These are phyloP conservation scores for Urochloa ruziziensis DNA, from an alignment of 176 grass and related monocot genomes.

Conservation along the genomic window DNA sequence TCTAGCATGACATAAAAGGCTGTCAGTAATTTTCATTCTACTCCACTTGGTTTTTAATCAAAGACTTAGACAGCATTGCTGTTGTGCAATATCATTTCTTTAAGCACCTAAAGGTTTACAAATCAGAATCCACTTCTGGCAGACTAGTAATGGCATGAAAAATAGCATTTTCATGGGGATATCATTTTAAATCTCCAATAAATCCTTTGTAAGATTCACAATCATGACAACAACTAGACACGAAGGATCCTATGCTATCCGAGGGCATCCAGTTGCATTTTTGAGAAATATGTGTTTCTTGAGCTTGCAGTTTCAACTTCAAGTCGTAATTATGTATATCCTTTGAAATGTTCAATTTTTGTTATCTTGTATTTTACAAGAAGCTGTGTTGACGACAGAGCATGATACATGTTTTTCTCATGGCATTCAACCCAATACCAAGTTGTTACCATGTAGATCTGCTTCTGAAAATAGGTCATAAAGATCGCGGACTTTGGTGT, in stretches of 20 bases:
- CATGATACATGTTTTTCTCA: neutral
- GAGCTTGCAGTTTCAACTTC: neutral
- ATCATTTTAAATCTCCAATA: no score
- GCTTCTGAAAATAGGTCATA: slow-evolving; percentile 60
- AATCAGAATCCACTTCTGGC: no score
- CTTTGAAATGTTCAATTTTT: neutral
- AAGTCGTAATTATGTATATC: neutral
- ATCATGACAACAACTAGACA: neutral
- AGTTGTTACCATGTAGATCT: slow-evolving; percentile 34
- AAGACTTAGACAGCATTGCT: no score
- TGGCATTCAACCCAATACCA: neutral
- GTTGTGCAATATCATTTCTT: no score
- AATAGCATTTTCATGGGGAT: no score
- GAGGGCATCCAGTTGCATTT: neutral
- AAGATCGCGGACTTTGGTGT: slow-evolving; percentile 38
- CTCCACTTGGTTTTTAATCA: no score
- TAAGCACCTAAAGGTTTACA: no score
- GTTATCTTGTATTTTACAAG: slow-evolving; percentile 11
- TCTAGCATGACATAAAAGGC: no score
- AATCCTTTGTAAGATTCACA: no score
- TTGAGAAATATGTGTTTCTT: neutral
- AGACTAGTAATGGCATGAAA: no score
- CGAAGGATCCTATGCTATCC: neutral
- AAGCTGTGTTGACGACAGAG: neutral
- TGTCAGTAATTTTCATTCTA: no score